phyloP scores from a whole-genome alignment of 345 rosid species.

The Streptanthus diversifolius region DNA sequence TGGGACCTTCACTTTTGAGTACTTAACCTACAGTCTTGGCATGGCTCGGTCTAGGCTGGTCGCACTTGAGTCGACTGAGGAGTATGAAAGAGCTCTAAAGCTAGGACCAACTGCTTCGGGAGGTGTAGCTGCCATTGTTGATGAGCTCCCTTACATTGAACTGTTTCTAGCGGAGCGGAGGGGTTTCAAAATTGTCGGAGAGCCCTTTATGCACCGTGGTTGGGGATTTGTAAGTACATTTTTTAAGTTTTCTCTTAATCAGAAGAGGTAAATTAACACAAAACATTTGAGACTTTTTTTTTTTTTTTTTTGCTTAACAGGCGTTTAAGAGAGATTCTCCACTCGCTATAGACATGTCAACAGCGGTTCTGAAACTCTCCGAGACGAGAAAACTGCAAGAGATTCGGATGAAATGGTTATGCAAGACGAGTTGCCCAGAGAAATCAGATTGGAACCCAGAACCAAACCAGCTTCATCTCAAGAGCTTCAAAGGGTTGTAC shows the following conservation, averaged over 20 bases:
- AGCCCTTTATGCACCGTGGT: constrained; percentile 68
- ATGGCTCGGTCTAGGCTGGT: constrained; percentile 57
- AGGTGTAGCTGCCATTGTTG: constrained; percentile 86
- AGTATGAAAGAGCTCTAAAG: constrained; percentile 59
- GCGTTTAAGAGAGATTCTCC: constrained; percentile 76
- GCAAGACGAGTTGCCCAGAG: constrained; percentile 47
- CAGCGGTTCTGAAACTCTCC: constrained; percentile 75
- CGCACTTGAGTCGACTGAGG: constrained; percentile 59
- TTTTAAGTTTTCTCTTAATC: constrained; percentile 4
- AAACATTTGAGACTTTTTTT: no score
- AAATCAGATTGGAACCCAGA: constrained; percentile 29
- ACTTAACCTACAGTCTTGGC: constrained; percentile 55
- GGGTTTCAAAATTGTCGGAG: constrained; percentile 72
- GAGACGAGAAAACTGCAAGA: constrained; percentile 63
- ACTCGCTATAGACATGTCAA: constrained; percentile 71
- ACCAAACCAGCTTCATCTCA: constrained; percentile 54
- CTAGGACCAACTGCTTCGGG: constrained; percentile 55
- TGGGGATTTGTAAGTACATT: constrained; percentile 91
- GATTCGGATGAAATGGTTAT: constrained; percentile 63
- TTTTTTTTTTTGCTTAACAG: constrained; percentile 30
- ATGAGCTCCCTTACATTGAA: constrained; percentile 77
- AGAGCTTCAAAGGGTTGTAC: constrained; percentile 82
- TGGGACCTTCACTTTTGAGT: constrained; percentile 67
- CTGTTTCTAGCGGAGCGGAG: constrained; percentile 51
- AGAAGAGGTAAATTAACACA: neutral